Evolutionary conservation across 2,329 filamentous ascomycete genomes (phyloP), one percentile per base, ranked within the genome.

Genomic region (Cordyceps farinosa): DNA sequence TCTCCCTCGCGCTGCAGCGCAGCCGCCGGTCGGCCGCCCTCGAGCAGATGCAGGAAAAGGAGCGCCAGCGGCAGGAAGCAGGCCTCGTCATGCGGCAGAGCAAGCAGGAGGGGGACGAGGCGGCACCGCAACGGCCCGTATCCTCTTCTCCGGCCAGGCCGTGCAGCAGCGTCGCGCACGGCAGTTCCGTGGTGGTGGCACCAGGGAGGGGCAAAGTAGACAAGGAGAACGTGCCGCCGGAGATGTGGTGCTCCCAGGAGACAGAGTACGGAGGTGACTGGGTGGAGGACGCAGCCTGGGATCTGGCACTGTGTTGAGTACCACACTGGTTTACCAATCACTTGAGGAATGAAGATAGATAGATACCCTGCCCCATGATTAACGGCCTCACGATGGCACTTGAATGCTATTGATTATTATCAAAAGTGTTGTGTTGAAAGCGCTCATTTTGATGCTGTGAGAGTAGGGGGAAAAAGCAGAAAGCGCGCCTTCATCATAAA

Each of bases 221-320:
- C 22, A 64, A 64, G 57, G 57, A 64, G 44, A 60, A 57, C 32
- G 36, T 44, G 34, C 51, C 32, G n/a, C 56, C 52, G 3, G 59
- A 55, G 1, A 1, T 50, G 63, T 42, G 70, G 68, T 11, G 47
- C 36, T 77, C 75, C 10, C 76, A 77, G 61, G 76, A 78, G 67
- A 70, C 75, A 1, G 74, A 76, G 30, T 78, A 77, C 22, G 76
- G 75, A 6, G 76, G 76, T 3, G 74, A 69, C 11, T 77, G 76
- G 76, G 66, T 77, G 5, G 76, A 78, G 32, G 74, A 78, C 22
- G 65, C 74, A n/a, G 73, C 70, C 1, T 62, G 70, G 5, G 75
- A 76, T 45, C 50, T 65, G 30, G 50, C 32, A 32, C 53, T 60
- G 32, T 64, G 56, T 27, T 65, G 40, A 59, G 40, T 15, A 9